Percentiles rank a stretch among this genome's conserved stretches.
These are phyloP conservation scores for Leptographium flavum DNA, from an alignment of 2,329 filamentous ascomycete genomes.

Conservation along the genomic window DNA sequence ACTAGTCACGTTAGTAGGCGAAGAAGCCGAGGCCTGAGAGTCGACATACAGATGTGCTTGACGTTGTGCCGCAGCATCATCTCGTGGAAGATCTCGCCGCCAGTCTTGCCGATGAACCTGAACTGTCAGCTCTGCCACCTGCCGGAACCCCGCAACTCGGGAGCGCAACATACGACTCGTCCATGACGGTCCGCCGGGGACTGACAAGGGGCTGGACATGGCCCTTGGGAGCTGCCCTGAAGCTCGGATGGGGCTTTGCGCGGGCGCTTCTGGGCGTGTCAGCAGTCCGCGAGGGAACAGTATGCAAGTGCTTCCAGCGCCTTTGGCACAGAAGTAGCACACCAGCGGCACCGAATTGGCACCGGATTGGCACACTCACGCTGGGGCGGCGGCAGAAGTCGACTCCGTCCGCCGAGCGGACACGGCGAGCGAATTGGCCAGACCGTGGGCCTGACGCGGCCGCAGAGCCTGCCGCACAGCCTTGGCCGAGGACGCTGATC, in stretches of 20 bases:
- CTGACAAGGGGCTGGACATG: conserved; percentile 59
- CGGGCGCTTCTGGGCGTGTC: too few relatives aligned
- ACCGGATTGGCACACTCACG: conserved; percentile 1
- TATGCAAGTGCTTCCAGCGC: too few relatives aligned
- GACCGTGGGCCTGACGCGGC: not conserved
- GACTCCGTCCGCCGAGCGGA: not conserved
- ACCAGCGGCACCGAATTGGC: too few relatives aligned
- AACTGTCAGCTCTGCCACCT: conserved; percentile 7
- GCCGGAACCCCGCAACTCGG: not conserved
- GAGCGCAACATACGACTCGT: conserved; percentile 55
- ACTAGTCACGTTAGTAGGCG: conserved; percentile 28
- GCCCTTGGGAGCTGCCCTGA: conserved; percentile 35
- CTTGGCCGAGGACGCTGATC: not conserved
- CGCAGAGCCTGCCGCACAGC: not conserved
- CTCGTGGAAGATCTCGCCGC: conserved; percentile 95
- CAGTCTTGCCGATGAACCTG: conserved; percentile 85
- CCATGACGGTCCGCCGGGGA: conserved; percentile 48
- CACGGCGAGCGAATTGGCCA: not conserved
- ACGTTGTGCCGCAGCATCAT: conserved; percentile 94
- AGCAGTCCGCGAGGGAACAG: too few relatives aligned
- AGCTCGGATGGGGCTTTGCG: conserved; percentile 47
- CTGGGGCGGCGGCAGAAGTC: not conserved
- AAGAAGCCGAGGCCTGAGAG: too few relatives aligned
- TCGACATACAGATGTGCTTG: conserved; percentile 77
- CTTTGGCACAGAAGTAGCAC: too few relatives aligned